Evolutionary conservation across 768 basidiomycete species (phyloP), one percentile per base, ranked within the genome.

Genomic region (Amanita thiersii): DNA sequence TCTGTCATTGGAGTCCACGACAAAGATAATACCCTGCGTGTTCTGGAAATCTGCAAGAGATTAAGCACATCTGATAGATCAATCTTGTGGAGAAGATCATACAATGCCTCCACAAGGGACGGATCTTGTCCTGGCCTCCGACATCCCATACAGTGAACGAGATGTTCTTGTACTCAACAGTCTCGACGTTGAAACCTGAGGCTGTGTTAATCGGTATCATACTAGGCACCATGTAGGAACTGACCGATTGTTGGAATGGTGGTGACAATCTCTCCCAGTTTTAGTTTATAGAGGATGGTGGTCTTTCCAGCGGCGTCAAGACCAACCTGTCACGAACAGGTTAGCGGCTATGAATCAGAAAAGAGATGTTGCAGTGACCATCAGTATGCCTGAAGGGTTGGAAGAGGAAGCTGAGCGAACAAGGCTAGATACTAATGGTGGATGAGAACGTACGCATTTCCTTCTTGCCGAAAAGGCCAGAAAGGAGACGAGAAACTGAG

Each of bases 121-220:
- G 83, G 66, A 98, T 98, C 83, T 98, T 99, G 72, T 99, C 94
- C 71, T 99, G 94, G 56, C 94, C 96, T 79, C 96, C 96, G 50
- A 99, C 96, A 69, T 99, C 96, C 96, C 96, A 98, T 34, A 98
- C 96, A 17, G 94, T 99, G 80, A 99, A 99, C 18, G 92, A 96
- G 52, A 98, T 97, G 75, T 98, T 99, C 79, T 97, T 98, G 72
- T 99, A 98, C 66, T 98, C 94, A 52, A 99, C 96, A 47, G 96
- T 98, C 77, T 99, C 96, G 54, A 99, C 96, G 62, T 99, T 99
- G 77, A 99, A 99, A 46, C 96, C 96, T 97, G 51, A 17, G 29
- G n/a, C 39, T 47, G 43, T 45, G 47, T 53, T 45, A 56, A 55
- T 53, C 45, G 45, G 37, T 19, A 33, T 24, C 19, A 39, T 44